Conservation (phyloP, 2,329 filamentous ascomycete species). For the Calycina marina region DNA sequence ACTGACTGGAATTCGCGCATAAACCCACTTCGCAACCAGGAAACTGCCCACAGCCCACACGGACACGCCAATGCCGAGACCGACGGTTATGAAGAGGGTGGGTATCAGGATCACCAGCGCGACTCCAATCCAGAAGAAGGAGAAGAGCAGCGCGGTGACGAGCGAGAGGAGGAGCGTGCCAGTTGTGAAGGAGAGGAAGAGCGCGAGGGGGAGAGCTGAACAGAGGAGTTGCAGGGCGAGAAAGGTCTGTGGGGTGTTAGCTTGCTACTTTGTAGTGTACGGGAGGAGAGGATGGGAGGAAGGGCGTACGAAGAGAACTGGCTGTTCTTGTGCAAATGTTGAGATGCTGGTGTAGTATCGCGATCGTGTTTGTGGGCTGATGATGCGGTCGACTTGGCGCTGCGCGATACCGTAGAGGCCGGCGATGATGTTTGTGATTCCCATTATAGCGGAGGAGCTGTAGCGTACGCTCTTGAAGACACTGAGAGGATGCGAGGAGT, state of each 20-base stretch:
- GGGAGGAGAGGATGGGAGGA: neutral
- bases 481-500: too few species aligned
- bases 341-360: constrained; percentile 37
- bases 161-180: constrained; percentile 48
- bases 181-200: constrained; percentile 54
- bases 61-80: constrained; percentile 50
- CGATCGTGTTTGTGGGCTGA: constrained; percentile 47
- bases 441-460: constrained; percentile 12
- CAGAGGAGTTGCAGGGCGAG: constrained; percentile 49
- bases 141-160: constrained; percentile 45
- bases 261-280: neutral
- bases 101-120: constrained; percentile 55
- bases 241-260: constrained; percentile 40
- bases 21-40: constrained; percentile 32
- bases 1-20: constrained; percentile 21
- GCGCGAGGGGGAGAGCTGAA: constrained; percentile 48
- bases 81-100: constrained; percentile 49
- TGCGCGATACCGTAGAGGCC: constrained; percentile 10
- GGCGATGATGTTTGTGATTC: constrained; percentile 10
- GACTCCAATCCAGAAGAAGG: constrained; percentile 48
- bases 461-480: too few species aligned
- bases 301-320: constrained; percentile 50
- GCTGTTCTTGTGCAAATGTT: constrained; percentile 46
- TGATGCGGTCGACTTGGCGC: constrained; percentile 30
- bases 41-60: constrained; percentile 50